Conservation (phyloP, 2,329 filamentous ascomycete species). For the Magnaporthales sp. region DNA sequence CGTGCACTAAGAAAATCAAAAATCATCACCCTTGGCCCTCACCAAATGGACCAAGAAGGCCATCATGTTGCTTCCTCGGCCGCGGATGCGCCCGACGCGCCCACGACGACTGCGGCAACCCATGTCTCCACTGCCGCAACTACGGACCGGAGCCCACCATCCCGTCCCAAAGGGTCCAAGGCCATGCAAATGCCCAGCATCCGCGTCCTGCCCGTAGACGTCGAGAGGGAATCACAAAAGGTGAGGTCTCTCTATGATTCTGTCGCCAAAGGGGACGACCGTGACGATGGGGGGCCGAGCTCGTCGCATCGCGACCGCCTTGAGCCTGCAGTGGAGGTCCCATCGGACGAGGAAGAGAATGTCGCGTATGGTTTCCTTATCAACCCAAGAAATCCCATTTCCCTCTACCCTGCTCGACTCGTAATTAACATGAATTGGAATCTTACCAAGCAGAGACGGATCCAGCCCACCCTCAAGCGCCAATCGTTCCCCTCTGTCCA, state of each 20-base stretch:
- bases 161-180: slow-evolving; percentile 7
- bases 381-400: slow-evolving; percentile 13
- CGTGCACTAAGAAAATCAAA: slow-evolving; percentile 14
- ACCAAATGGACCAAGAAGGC: not conserved
- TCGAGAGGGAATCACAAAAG: slow-evolving; percentile 57
- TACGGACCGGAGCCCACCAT: not conserved
- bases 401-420: slow-evolving; percentile 9
- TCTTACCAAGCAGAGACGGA: slow-evolving; percentile 7
- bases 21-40: slow-evolving; percentile 7
- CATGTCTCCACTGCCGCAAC: slow-evolving; percentile 3
- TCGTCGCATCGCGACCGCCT: slow-evolving; percentile 37
- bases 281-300: slow-evolving; percentile 41
- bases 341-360: slow-evolving; percentile 42
- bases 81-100: slow-evolving; percentile 4
- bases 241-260: slow-evolving; percentile 58
- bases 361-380: slow-evolving; percentile 50
- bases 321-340: slow-evolving; percentile 40
- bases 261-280: slow-evolving; percentile 42
- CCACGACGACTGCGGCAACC: slow-evolving; percentile 14
- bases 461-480: slow-evolving; percentile 11
- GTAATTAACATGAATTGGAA: slow-evolving; percentile 15
- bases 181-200: slow-evolving; percentile 33
- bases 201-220: slow-evolving; percentile 42
- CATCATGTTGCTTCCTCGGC: slow-evolving; percentile 10
- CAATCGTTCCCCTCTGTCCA: slow-evolving; percentile 16